Conservation (phyloP, 2,329 filamentous ascomycete genomes). For the Gnomoniopsis smithogilvyi region DNA sequence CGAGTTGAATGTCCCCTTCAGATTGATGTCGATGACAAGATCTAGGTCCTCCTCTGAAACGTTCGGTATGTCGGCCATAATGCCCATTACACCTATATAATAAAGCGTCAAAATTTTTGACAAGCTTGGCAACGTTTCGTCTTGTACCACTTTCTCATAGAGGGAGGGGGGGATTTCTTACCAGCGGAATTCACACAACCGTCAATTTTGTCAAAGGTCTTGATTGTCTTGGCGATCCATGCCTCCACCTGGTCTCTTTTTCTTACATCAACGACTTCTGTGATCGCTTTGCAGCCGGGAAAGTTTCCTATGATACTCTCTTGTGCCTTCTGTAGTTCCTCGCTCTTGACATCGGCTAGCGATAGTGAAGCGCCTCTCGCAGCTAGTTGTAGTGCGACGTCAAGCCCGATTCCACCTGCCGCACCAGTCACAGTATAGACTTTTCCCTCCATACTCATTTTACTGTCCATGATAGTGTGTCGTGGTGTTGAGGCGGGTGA, state of each 20-base stretch:
- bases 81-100: not conserved
- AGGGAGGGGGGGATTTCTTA: not conserved
- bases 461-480: not conserved
- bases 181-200: not conserved
- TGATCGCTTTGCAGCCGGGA: not conserved
- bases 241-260: not conserved
- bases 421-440: not conserved
- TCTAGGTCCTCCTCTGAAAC: constrained; percentile 32
- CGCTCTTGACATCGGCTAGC: not conserved
- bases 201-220: not conserved
- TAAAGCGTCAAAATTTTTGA: not conserved
- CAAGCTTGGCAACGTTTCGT: not conserved
- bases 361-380: not conserved
- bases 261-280: not conserved
- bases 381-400: not conserved
- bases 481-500: not conserved
- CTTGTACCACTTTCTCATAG: not conserved
- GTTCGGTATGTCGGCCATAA: not conserved
- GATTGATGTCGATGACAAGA: constrained; percentile 37
- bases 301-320: not conserved
- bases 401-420: not conserved
- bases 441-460: not conserved
- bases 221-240: not conserved
- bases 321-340: not conserved
- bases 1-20: constrained; percentile 40